Conservation (phyloP, 768 basidiomycete genomes). For the Melanogaster broomeanus region DNA sequence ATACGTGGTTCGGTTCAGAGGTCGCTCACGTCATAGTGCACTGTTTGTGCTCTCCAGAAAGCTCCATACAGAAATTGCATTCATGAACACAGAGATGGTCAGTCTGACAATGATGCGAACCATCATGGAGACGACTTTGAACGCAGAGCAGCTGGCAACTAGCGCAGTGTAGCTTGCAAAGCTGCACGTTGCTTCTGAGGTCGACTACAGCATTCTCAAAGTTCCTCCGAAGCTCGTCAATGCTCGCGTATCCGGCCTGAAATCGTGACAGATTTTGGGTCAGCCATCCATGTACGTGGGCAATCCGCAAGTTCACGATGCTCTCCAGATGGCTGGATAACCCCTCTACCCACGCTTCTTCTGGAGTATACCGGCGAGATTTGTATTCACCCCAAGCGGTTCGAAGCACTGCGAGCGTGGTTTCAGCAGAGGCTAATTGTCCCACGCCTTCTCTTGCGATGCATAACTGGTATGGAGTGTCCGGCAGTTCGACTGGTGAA, state of each 20-base stretch:
- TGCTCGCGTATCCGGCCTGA: slow-evolving; percentile 40
- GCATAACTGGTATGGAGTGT: slow-evolving; percentile 41
- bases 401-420: slow-evolving; percentile 12
- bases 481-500: slow-evolving; percentile 35
- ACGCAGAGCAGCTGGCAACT: slow-evolving; percentile 53
- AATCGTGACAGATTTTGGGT: slow-evolving; percentile 50
- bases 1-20: not conserved
- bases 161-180: slow-evolving; percentile 51
- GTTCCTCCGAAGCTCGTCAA: slow-evolving; percentile 45
- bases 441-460: slow-evolving; percentile 17
- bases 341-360: slow-evolving; percentile 39
- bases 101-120: slow-evolving; percentile 51
- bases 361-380: slow-evolving; percentile 18
- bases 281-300: slow-evolving; percentile 55
- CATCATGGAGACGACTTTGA: slow-evolving; percentile 45
- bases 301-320: slow-evolving; percentile 44
- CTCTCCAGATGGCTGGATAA: slow-evolving; percentile 40
- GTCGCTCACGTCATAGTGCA: slow-evolving; percentile 51
- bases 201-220: slow-evolving; percentile 47
- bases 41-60: slow-evolving; percentile 25
- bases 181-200: slow-evolving; percentile 44
- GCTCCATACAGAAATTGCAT: slow-evolving; percentile 45
- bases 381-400: slow-evolving; percentile 14
- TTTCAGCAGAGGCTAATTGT: slow-evolving; percentile 19
- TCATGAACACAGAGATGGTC: slow-evolving; percentile 44